These are phyloP conservation scores for Citrullus mucosospermus DNA, from an alignment of 306 rosid species.

Conservation along the genomic window DNA sequence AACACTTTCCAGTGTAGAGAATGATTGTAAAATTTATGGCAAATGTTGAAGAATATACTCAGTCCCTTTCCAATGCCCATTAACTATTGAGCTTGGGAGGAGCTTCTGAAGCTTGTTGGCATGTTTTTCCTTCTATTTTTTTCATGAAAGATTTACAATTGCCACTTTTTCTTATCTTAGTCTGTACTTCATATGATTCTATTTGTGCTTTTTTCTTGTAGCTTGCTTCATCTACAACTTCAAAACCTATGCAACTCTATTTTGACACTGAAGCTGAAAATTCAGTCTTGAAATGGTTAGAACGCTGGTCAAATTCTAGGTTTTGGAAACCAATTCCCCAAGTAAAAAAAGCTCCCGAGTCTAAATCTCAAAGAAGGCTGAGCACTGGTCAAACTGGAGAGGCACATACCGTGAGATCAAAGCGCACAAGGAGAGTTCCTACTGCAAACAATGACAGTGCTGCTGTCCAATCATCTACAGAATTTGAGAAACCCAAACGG, in stretches of 20 bases:
- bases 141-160: background rate
- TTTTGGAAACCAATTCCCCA: constrained; percentile 82
- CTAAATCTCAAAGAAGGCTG: constrained; percentile 52
- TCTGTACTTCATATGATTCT: constrained; percentile 4
- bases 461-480: constrained; percentile 44
- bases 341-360: constrained; percentile 54
- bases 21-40: background rate
- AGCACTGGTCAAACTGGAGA: constrained; percentile 38
- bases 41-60: background rate
- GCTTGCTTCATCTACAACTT: constrained; percentile 64
- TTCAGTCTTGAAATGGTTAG: constrained; percentile 73
- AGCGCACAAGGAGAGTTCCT: constrained; percentile 56
- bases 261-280: constrained; percentile 66
- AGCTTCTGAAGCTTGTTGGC: background rate
- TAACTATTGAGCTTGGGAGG: background rate
- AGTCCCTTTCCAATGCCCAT: background rate
- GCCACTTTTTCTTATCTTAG: background rate
- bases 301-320: constrained; percentile 65
- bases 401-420: constrained; percentile 55
- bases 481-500: constrained; percentile 79
- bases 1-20: background rate
- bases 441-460: constrained; percentile 36
- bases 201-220: constrained; percentile 30
- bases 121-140: background rate
- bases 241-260: constrained; percentile 55